Evolutionary conservation across 2,329 filamentous ascomycete species (phyloP).

Genomic region (Hypoxylon sp.): DNA sequence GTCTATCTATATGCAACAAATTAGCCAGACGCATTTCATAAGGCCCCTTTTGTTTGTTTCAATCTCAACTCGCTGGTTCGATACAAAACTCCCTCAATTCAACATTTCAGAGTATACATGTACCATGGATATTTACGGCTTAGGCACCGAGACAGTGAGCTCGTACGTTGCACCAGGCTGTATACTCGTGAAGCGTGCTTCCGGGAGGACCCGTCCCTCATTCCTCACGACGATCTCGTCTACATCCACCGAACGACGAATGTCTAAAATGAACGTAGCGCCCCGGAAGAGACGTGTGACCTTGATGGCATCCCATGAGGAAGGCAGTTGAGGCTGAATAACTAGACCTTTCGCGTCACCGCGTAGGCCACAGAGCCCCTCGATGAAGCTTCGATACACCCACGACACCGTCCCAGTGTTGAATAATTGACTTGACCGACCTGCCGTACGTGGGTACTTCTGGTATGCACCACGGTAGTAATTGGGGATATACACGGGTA

Average conservation of each 20-base stretch:
- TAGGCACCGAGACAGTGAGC: conserved; percentile 49
- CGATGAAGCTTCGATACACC: conserved; percentile 64
- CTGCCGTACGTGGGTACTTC: conserved; percentile 60
- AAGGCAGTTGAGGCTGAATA: conserved; percentile 61
- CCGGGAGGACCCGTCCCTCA: conserved; percentile 51
- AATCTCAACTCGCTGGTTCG: not conserved
- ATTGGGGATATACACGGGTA: conserved; percentile 66
- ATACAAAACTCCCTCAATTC: not conserved
- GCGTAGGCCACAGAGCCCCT: conserved; percentile 62
- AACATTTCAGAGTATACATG: no score
- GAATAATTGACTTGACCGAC: conserved; percentile 65
- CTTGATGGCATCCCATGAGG: conserved; percentile 57
- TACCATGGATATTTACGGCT: not conserved
- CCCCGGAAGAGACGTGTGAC: conserved; percentile 60
- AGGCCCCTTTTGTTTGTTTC: conserved; percentile 24
- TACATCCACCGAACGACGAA: conserved; percentile 52
- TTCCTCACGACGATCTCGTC: conserved; percentile 52
- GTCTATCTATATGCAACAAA: conserved; percentile 15
- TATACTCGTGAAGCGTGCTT: conserved; percentile 53
- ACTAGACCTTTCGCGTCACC: conserved; percentile 58
- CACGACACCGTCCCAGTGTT: conserved; percentile 67
- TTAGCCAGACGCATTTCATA: not conserved
- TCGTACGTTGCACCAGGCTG: conserved; percentile 55
- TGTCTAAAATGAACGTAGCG: conserved; percentile 57
- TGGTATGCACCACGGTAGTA: conserved; percentile 64